A percentile compares a stretch with the other conserved stretches of the same genome.
phyloP scores from a whole-genome alignment of 129 eudicot species.

The Silybum marianum region DNA sequence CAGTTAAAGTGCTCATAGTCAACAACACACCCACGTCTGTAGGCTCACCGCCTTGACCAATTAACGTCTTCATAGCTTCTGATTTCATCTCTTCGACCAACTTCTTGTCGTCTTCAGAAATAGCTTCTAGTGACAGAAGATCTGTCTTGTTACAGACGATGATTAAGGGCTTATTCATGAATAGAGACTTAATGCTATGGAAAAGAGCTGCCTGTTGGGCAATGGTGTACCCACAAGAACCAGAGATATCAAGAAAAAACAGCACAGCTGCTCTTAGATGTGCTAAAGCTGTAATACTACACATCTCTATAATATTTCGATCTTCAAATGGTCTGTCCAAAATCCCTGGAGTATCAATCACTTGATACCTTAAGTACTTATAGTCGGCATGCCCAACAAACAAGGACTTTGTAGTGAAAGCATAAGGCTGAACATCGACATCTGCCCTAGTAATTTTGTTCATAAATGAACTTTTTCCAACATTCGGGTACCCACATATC shows the following conservation, averaged over 20 bases:
- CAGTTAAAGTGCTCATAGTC: constrained; percentile 90
- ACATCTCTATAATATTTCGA: constrained; percentile 94
- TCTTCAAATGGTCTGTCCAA: constrained; percentile 94
- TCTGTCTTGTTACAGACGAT: constrained; percentile 94
- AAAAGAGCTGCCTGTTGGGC: constrained; percentile 93
- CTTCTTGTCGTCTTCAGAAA: constrained; percentile 83
- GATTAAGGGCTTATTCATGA: constrained; percentile 87
- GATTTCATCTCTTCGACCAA: constrained; percentile 85
- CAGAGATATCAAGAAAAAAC: constrained; percentile 87
- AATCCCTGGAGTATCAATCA: constrained; percentile 94
- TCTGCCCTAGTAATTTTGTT: constrained; percentile 94
- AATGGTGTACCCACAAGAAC: constrained; percentile 90
- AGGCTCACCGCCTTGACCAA: constrained; percentile 86
- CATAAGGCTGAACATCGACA: constrained; percentile 96
- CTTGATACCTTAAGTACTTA: constrained; percentile 86
- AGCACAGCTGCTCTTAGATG: constrained; percentile 91
- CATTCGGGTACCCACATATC: constrained; percentile 98
- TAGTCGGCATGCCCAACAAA: constrained; percentile 96
- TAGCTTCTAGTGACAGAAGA: constrained; percentile 71
- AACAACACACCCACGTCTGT: constrained; percentile 66
- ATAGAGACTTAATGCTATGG: constrained; percentile 85
- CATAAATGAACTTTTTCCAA: constrained; percentile 92
- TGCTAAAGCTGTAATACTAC: constrained; percentile 93
- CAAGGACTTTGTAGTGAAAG: constrained; percentile 92
- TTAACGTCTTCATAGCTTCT: constrained; percentile 80